Evolutionary conservation across 2,329 filamentous ascomycete species (phyloP).

Genomic region (Ceratocystis alfenasii): DNA sequence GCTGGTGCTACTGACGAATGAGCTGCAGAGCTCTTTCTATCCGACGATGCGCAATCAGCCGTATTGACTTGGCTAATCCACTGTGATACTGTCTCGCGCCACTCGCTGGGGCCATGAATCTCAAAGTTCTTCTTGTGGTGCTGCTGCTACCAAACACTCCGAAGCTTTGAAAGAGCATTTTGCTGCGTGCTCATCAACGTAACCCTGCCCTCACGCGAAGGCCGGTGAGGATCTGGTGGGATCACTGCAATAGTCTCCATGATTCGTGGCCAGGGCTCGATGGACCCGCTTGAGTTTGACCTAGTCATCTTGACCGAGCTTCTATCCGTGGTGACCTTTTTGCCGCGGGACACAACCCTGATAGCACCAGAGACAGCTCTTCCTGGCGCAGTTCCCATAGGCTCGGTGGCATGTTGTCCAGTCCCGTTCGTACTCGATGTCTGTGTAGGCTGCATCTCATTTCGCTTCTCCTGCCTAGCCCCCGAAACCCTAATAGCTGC

Average conservation of each 20-base stretch:
- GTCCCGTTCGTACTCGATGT: background rate
- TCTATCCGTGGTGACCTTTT: background rate
- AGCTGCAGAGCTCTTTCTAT: background rate
- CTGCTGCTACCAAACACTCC: background rate
- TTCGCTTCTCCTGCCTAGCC: background rate
- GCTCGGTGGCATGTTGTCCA: background rate
- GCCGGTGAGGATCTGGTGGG: background rate
- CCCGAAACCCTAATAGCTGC: too few relatives aligned
- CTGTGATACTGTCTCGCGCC: background rate
- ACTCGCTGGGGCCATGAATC: background rate
- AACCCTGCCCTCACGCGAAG: too few relatives aligned
- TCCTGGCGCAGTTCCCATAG: background rate
- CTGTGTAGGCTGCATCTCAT: background rate
- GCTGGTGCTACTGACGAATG: background rate
- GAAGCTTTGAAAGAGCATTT: background rate
- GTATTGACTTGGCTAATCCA: conserved; percentile 3
- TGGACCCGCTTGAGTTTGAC: background rate
- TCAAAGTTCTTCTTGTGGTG: background rate
- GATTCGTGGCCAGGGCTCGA: background rate
- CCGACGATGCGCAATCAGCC: background rate
- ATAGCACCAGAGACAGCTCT: background rate
- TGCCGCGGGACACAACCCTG: background rate
- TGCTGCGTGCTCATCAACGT: background rate
- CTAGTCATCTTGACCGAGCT: background rate
- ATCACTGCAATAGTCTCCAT: background rate